These are phyloP conservation scores for Extremus antarcticus DNA, from an alignment of 495 filamentous ascomycete species.

Conservation along the genomic window DNA sequence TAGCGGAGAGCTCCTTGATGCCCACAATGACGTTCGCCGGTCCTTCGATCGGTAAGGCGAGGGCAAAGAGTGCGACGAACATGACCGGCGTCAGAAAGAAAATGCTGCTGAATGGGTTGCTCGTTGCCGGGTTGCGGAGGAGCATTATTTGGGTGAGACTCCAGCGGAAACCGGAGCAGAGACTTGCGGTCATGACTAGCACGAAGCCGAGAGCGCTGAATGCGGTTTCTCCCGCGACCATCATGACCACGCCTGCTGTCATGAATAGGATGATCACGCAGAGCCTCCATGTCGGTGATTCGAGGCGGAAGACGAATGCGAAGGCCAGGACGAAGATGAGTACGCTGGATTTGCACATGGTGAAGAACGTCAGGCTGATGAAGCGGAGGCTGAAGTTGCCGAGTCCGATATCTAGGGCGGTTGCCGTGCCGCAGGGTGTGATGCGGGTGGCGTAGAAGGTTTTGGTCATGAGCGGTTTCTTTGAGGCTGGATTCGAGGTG, in stretches of 20 bases:
- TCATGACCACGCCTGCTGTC: conserved; percentile 95
- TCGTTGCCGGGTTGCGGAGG: conserved; percentile 86
- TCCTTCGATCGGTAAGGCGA: conserved; percentile 83
- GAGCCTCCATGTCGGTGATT: conserved; percentile 73
- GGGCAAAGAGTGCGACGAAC: conserved; percentile 70
- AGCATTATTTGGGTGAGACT: conserved; percentile 91
- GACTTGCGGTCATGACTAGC: conserved; percentile 82
- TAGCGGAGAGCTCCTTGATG: conserved; percentile 46
- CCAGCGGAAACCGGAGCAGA: conserved; percentile 97
- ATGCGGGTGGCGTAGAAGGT: conserved; percentile 88
- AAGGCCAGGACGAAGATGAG: conserved; percentile 92
- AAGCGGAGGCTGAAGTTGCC: conserved; percentile 94
- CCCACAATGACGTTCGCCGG: conserved; percentile 52
- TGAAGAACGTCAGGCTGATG: conserved; percentile 94
- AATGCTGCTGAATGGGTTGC: conserved; percentile 92
- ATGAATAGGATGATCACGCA: conserved; percentile 82
- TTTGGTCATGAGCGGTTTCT: conserved; percentile 69
- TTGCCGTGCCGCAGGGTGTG: conserved; percentile 84
- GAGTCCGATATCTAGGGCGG: conserved; percentile 89
- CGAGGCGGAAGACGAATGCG: conserved; percentile 88
- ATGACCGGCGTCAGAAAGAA: conserved; percentile 95
- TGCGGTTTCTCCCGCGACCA: conserved; percentile 92
- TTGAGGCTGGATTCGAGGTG: not conserved
- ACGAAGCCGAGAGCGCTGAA: conserved; percentile 84
- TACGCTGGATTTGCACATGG: conserved; percentile 99